phyloP scores from a whole-genome alignment of 2,329 filamentous ascomycete species.

The Gremmenia infestans region DNA sequence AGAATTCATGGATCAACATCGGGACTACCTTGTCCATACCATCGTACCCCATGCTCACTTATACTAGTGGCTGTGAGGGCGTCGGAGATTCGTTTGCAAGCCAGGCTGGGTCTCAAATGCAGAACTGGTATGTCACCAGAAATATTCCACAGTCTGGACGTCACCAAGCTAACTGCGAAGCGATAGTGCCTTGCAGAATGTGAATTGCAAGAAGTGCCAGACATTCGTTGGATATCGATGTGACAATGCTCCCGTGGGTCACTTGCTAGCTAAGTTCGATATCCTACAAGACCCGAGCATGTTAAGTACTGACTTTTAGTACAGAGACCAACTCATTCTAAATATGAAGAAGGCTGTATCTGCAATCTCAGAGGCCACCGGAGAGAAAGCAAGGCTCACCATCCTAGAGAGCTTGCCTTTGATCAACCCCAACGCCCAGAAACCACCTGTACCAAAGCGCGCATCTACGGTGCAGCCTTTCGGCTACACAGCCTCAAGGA shows the following conservation, averaged over 20 bases:
- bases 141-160: not conserved
- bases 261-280: constrained; percentile 27
- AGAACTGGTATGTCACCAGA: constrained; percentile 22
- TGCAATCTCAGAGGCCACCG: constrained; percentile 21
- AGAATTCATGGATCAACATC: constrained; percentile 30
- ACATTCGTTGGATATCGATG: constrained; percentile 27
- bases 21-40: constrained; percentile 30
- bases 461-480: constrained; percentile 11
- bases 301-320: not conserved
- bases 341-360: constrained; percentile 20
- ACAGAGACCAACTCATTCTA: constrained; percentile 28
- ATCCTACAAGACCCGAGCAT: not conserved
- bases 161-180: too few species aligned
- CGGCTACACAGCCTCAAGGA: not conserved
- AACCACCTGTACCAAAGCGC: not conserved
- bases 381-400: constrained; percentile 17
- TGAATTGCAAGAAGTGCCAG: constrained; percentile 25
- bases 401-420: constrained; percentile 20
- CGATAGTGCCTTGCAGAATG: constrained; percentile 27
- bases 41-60: constrained; percentile 17
- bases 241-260: constrained; percentile 26
- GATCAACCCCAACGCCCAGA: constrained; percentile 8
- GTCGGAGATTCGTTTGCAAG: constrained; percentile 22
- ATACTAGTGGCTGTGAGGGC: constrained; percentile 20
- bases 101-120: constrained; percentile 19